Evolutionary conservation across 345 rosid genomes (phyloP), one percentile per base, ranked within the genome.

Genomic region (Melaleuca quinquenervia): DNA sequence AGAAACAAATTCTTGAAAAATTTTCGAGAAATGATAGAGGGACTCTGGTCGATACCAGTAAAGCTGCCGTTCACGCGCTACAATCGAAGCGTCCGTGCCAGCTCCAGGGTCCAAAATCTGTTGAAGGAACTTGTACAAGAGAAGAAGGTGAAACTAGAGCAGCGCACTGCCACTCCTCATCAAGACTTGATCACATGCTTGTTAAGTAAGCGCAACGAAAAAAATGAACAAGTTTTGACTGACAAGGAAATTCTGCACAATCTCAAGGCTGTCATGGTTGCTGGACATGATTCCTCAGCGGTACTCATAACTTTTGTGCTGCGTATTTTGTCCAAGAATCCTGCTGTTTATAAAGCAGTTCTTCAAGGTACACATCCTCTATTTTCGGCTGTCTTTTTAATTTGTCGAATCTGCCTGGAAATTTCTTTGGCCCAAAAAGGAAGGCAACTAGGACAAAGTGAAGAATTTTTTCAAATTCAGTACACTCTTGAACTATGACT

Each of bases 261-360:
- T 80, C 85, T 85, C 22, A 89, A 84, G 90, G 90, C 92, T 52
- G 88, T 91, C 85, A 93, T 94, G 94, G 89, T 86, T 56, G 94
- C 95, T 8, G 95, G 95, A 74, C 87, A 93, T 55, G 94, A 92
- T 85, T 92, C 94, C 86, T 88, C 94, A 49, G 85, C 93, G 7
- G 76, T 88, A 45, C 88, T 92, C 51, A 86, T 93, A 76, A 93
- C 95, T 84, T 92, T 91, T 85, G 24, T 93, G 74, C 32, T 93
- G 6, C 88, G 88, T 49, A 92, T 87, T 86, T 89, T 93, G 4
- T 90, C 95, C 3, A 89, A 82, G 32, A 84, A 92, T 62, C 94
- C 92, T 41, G 62, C 84, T 5, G 27, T 92, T 84, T 82, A 87
- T 55, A 85, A 89, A 74, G 89, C 92, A 75, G 92, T 93, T 85